phyloP scores from a whole-genome alignment of 805 yeast genomes.

The Pichia pseudocactophila region DNA sequence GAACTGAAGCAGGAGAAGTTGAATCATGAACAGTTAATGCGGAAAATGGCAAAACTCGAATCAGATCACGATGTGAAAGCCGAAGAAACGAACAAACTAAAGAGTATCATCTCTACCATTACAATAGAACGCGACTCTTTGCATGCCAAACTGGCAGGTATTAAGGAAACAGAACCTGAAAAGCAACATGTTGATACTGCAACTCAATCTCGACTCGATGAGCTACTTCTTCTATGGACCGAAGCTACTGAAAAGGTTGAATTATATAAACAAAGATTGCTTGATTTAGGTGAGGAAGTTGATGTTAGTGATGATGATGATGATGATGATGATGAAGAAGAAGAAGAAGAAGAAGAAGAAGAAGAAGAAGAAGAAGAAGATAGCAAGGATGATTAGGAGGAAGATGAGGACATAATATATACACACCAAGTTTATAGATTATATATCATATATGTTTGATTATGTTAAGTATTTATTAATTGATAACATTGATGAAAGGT shows the following conservation, averaged over 20 bases:
- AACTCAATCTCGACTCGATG: constrained; percentile 9
- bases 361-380: constrained; percentile 4
- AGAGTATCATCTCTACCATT: too few species aligned
- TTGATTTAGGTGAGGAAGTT: constrained; percentile 6
- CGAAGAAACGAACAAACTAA: too few species aligned
- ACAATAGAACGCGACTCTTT: too few species aligned
- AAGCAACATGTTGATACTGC: constrained; percentile 3
- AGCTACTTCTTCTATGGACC: constrained; percentile 12
- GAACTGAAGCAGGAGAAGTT: too few species aligned
- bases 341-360: constrained; percentile 2
- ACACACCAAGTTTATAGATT: too few species aligned
- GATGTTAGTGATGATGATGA: constrained; percentile 8
- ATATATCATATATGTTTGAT: too few species aligned
- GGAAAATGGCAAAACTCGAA: neutral
- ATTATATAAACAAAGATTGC: constrained; percentile 5
- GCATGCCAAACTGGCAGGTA: neutral
- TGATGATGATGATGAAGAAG: constrained; percentile 5
- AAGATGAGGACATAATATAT: neutral
- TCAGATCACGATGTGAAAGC: neutral
- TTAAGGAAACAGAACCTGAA: constrained; percentile 4
- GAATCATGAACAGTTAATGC: too few species aligned
- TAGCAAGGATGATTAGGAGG: neutral
- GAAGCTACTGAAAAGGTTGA: constrained; percentile 11
- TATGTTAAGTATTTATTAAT: too few species aligned
- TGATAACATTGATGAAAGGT: too few species aligned